These are phyloP conservation scores for Rhododendron ferrugineum DNA, from an alignment of 148 eudicot species.

Conservation along the genomic window DNA sequence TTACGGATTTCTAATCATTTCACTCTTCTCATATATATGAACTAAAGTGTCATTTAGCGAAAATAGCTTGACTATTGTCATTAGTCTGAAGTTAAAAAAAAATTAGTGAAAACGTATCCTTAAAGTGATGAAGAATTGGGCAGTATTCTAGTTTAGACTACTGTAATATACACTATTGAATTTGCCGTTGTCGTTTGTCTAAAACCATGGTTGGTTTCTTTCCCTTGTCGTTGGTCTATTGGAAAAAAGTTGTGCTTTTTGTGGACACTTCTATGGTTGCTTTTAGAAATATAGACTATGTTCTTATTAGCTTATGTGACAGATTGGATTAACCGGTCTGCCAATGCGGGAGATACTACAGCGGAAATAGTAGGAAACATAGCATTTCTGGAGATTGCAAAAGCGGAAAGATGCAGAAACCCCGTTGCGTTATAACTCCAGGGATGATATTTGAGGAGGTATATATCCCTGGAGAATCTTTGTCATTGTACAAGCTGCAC, in stretches of 20 bases:
- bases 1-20: too few species aligned
- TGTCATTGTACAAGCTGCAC: constrained; percentile 23
- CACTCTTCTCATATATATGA: too few species aligned
- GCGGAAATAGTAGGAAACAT: constrained; percentile 87
- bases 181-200: too few species aligned
- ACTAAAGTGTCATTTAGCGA: too few species aligned
- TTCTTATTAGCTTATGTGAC: constrained; percentile 20
- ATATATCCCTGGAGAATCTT: constrained; percentile 1
- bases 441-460: constrained; percentile 24
- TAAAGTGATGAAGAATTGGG: too few species aligned
- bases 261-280: not conserved
- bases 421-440: constrained; percentile 24
- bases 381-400: constrained; percentile 47
- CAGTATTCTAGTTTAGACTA: too few species aligned
- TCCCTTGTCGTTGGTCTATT: not conserved
- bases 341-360: constrained; percentile 95
- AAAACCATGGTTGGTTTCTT: too few species aligned
- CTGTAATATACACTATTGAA: too few species aligned
- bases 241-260: not conserved
- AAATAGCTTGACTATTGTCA: too few species aligned
- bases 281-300: not conserved
- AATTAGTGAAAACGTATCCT: too few species aligned
- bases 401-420: constrained; percentile 26
- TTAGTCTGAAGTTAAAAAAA: too few species aligned
- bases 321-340: constrained; percentile 98